Conservation (phyloP, 352 stramenopile genomes). For the Pythium rhizo-oryzae region DNA sequence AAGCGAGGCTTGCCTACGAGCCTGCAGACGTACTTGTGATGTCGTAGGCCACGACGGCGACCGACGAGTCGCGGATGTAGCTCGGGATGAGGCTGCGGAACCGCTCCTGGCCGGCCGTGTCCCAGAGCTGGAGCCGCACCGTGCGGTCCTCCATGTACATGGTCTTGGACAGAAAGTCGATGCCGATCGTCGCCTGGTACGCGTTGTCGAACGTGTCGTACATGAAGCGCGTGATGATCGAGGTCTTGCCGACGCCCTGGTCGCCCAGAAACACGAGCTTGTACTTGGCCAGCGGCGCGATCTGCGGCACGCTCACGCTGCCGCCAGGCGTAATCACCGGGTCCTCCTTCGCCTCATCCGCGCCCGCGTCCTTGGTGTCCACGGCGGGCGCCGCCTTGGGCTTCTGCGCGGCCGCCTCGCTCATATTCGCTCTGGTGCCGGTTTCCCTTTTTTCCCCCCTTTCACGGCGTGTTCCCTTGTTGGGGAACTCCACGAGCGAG, state of each 20-base stretch:
- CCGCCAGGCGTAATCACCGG: conserved; percentile 24
- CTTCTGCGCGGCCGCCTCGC: conserved; percentile 19
- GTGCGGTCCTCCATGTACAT: conserved; percentile 99
- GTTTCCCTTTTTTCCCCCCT: neutral
- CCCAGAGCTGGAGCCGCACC: conserved; percentile 98
- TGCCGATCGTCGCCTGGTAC: conserved; percentile 99
- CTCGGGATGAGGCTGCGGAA: conserved; percentile 95
- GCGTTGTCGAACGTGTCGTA: conserved; percentile 98
- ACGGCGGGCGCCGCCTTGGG: conserved; percentile 5
- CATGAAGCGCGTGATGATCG: conserved; percentile 99
- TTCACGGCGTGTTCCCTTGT: neutral
- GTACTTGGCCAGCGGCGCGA: conserved; percentile 93
- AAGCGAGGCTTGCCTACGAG: too few relatives aligned
- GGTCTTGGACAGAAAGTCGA: conserved; percentile 99
- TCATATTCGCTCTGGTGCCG: conserved; percentile 16
- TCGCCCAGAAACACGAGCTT: conserved; percentile 96
- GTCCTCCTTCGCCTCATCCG: conserved; percentile 25
- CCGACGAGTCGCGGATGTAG: conserved; percentile 99
- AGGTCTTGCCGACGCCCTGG: conserved; percentile 99
- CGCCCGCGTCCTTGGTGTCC: conserved; percentile 22
- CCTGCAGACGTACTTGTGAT: conserved; percentile 91
- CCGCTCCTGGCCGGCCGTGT: conserved; percentile 98
- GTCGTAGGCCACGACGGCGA: conserved; percentile 99
- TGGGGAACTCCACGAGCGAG: neutral
- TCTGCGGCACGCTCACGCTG: conserved; percentile 63